phyloP scores from a whole-genome alignment of 805 yeast genomes.

The Candida andamanensis region DNA sequence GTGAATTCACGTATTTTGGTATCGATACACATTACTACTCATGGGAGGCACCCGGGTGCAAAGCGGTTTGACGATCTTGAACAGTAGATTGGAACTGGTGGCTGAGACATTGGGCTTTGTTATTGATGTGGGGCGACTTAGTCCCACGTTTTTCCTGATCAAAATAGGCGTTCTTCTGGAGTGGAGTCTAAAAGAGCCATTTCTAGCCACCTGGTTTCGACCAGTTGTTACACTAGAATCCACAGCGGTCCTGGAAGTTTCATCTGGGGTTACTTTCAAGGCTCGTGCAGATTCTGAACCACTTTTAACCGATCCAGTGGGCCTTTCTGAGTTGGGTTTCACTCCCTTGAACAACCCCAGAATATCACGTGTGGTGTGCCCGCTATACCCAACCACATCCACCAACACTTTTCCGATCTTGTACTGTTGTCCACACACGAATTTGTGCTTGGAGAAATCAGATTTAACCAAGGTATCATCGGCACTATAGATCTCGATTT shows the following conservation, averaged over 20 bases:
- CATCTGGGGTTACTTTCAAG: no score
- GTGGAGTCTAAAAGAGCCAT: no score
- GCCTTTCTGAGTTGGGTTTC: no score
- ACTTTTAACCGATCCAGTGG: no score
- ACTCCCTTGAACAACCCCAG: slow-evolving; percentile 1
- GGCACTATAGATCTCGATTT: slow-evolving; percentile 39
- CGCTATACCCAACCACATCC: slow-evolving; percentile 5
- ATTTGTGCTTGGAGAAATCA: slow-evolving; percentile 21
- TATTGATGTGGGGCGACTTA: background rate
- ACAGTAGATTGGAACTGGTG: no score
- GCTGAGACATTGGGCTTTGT: background rate
- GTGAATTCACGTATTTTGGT: background rate
- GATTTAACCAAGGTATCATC: slow-evolving; percentile 27
- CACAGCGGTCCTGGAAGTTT: no score
- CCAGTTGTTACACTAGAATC: no score
- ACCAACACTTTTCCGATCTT: slow-evolving; percentile 6
- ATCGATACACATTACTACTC: background rate
- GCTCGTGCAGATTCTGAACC: no score
- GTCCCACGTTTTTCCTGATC: no score
- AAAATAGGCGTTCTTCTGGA: no score
- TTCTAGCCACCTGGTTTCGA: no score
- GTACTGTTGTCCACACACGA: slow-evolving; percentile 11
- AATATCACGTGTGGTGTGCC: slow-evolving; percentile 7
- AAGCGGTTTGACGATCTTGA: background rate
- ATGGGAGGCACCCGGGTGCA: background rate